Conservation (phyloP, 2,329 filamentous ascomycete genomes). For the Diaporthe caulivora region DNA sequence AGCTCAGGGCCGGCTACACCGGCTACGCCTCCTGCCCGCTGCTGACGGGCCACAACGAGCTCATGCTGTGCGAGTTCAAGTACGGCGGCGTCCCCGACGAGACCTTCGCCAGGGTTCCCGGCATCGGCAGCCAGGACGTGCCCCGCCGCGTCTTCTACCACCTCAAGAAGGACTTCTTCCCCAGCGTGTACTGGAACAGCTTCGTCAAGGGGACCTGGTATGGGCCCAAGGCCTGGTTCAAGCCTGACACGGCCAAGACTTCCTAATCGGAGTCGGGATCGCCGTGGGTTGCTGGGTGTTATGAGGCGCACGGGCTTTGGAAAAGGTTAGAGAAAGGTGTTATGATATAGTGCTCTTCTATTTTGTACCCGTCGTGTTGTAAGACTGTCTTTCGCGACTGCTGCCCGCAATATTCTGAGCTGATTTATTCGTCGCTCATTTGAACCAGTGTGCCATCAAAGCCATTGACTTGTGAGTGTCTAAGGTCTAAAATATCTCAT, state of each 20-base stretch:
- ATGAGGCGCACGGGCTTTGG: background rate
- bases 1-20: conserved; percentile 52
- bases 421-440: too few relatives aligned
- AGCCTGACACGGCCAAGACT: conserved; percentile 35
- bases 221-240: conserved; percentile 44
- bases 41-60: conserved; percentile 57
- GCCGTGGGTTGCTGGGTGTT: too few relatives aligned
- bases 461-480: too few relatives aligned
- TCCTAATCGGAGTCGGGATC: background rate
- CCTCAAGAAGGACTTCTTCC: conserved; percentile 60
- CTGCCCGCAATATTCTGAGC: accelerated
- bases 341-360: background rate
- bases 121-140: conserved; percentile 53
- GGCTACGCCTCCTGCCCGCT: conserved; percentile 62
- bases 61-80: conserved; percentile 62
- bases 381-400: too few relatives aligned
- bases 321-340: background rate
- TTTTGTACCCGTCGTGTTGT: background rate
- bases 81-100: conserved; percentile 60
- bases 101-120: conserved; percentile 52
- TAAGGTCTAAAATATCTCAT: too few relatives aligned
- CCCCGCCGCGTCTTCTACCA: conserved; percentile 55
- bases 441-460: too few relatives aligned
- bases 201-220: conserved; percentile 50
- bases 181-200: conserved; percentile 47